Evolutionary conservation across 2,329 filamentous ascomycete species (phyloP).

Genomic region (Colletotrichum gloeosporioides): DNA sequence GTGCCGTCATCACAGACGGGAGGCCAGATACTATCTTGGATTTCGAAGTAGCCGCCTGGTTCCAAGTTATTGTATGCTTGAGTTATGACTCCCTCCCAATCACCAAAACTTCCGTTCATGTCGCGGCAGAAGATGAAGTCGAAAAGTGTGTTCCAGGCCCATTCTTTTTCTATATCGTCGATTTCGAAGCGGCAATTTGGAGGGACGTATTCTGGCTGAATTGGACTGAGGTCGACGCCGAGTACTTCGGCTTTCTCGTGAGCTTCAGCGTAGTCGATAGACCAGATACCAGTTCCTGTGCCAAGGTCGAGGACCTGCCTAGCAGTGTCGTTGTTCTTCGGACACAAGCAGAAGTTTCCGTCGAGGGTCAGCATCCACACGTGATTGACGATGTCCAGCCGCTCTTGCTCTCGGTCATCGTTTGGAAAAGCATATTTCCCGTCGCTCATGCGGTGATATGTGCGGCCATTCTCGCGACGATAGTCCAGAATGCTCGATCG

Average conservation of each 20-base stretch:
- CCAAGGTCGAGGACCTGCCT: slow-evolving; percentile 22
- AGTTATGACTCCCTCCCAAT: slow-evolving; percentile 56
- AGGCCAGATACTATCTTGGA: not conserved
- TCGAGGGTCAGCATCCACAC: not conserved
- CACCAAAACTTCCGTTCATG: slow-evolving; percentile 57
- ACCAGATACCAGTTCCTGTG: not conserved
- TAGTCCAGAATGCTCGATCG: not conserved
- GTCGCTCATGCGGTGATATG: not conserved
- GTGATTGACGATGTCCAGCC: not conserved
- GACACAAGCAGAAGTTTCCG: slow-evolving; percentile 31
- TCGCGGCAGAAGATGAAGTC: slow-evolving; percentile 65
- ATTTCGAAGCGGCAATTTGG: slow-evolving; percentile 43
- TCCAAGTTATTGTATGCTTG: slow-evolving; percentile 38
- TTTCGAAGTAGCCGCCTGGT: not conserved
- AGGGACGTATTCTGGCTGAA: slow-evolving; percentile 29
- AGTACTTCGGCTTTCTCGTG: not conserved
- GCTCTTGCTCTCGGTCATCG: not conserved
- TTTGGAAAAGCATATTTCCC: slow-evolving; percentile 26
- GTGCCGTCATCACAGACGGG: not conserved
- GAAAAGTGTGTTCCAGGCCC: slow-evolving; percentile 43
- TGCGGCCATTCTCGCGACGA: not conserved
- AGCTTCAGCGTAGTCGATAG: not conserved
- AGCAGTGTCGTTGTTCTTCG: slow-evolving; percentile 22
- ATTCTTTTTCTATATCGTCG: slow-evolving; percentile 38
- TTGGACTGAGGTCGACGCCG: not conserved